A percentile compares a stretch with the other conserved stretches of the same genome.
Conservation (phyloP, 164 flowering plant genomes). For the Nymphaea colorata region DNA sequence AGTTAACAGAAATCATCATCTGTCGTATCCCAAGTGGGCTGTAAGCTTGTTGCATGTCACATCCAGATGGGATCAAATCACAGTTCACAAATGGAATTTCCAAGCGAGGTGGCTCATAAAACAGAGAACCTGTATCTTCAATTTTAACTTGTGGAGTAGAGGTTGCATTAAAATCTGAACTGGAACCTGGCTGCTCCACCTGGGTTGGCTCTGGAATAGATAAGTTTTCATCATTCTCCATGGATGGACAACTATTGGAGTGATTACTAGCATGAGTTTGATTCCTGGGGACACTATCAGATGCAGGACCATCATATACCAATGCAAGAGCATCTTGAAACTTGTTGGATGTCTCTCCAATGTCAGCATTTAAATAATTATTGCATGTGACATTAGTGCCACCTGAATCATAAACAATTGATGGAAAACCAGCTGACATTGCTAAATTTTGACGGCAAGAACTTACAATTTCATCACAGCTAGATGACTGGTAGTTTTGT, state of each 20-base stretch:
- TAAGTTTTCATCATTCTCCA: constrained; percentile 17
- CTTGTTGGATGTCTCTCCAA: not conserved
- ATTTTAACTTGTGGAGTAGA: constrained; percentile 13
- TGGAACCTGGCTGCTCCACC: constrained; percentile 26
- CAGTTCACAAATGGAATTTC: constrained; percentile 94
- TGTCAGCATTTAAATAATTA: not conserved
- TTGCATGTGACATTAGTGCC: not conserved
- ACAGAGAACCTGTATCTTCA: constrained; percentile 42
- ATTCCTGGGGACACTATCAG: constrained; percentile 19
- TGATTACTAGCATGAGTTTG: constrained; percentile 21
- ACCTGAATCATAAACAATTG: constrained; percentile 13
- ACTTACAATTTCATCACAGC: constrained; percentile 16
- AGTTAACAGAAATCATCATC: constrained; percentile 59
- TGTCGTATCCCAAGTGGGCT: constrained; percentile 98
- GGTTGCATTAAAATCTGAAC: constrained; percentile 18
- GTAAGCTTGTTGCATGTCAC: constrained; percentile 69
- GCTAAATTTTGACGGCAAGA: constrained; percentile 21
- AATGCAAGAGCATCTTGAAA: not conserved
- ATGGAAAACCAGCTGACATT: constrained; percentile 9
- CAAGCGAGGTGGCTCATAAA: constrained; percentile 91
- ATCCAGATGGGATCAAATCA: constrained; percentile 70
- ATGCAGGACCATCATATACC: constrained; percentile 23
- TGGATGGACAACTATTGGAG: constrained; percentile 15
- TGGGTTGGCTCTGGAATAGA: constrained; percentile 26
- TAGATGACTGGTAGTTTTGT: constrained; percentile 1